Base-by-base conservation (phyloP, 768 basidiomycete genomes). In the Lyophyllum semitale region DNA sequence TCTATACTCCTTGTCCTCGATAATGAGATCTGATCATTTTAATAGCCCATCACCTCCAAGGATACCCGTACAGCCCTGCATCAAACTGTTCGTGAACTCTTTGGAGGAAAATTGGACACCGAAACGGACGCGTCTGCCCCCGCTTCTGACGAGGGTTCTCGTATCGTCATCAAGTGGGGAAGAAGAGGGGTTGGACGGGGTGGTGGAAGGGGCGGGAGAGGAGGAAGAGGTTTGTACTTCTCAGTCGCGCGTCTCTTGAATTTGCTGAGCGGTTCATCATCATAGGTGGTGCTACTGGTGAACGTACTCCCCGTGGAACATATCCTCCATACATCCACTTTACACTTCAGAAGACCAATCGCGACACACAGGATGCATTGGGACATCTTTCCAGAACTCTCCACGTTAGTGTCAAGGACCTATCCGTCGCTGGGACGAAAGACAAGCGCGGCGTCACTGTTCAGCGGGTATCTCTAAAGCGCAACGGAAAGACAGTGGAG, bases 361-460 rank as follows among this genome's bases (percentile, higher is more conserved):
- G 97, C 41, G 97, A 99, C 66, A 97, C 94, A 3, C 95, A 97
- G 66, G 97, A 98, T 66, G 93, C 93, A 1, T 83, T 99, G 20
- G 79, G 84, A 1, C 79, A 95, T 63, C 73, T 99, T 29, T 78
- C 91, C 17, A 86, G 94, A 13, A 78, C 81, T 27, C 76, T 98
- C n/a, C 87, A 89, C 57, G 84, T 87, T 55, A 84, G 77, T 22
- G 69, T 85, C 47, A 94, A 90, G 71, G 93, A 96, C 65, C 77
- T 99, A 8, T 84, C 87, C 22, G 89, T 95, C 23, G 93, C 95
- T 3, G 97, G 97, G 0, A 99, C 97, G 8, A 99, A 99, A 68
- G 97, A 99, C 73, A 99, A 98, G 68, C 89, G 97, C 30, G 97
- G 94, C 0, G 93, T 98, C 15, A 98, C 97, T 1, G 87, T 92